Percentiles rank a stretch among this genome's conserved stretches.
Conservation (phyloP, 2,329 filamentous ascomycete genomes). For the Colletotrichum sp. region DNA sequence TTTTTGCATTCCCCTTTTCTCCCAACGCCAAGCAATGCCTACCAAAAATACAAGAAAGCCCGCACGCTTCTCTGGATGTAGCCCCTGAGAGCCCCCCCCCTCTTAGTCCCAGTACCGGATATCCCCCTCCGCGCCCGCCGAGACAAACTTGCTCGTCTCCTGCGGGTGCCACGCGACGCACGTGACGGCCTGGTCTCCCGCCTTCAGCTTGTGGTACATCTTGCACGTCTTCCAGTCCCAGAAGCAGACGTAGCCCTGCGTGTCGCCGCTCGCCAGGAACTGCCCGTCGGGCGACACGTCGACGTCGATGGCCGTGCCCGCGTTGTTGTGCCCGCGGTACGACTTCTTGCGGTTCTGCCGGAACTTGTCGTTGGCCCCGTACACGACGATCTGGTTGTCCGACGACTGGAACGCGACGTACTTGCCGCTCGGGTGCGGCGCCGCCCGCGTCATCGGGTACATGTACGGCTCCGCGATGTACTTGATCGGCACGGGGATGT, state of each 20-base stretch:
- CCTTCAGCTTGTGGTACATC: slow-evolving; percentile 96
- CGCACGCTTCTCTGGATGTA: neutral
- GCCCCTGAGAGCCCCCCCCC: neutral
- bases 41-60: neutral
- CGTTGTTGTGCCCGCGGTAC: slow-evolving; percentile 95
- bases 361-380: slow-evolving; percentile 93
- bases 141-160: slow-evolving; percentile 92
- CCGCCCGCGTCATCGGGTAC: slow-evolving; percentile 90
- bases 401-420: slow-evolving; percentile 89
- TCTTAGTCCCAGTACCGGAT: slow-evolving; percentile 92
- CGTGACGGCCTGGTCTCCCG: slow-evolving; percentile 82
- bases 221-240: slow-evolving; percentile 99
- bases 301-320: slow-evolving; percentile 90
- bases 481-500: slow-evolving; percentile 97
- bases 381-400: slow-evolving; percentile 97
- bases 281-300: slow-evolving; percentile 90
- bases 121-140: slow-evolving; percentile 85
- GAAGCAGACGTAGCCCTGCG: slow-evolving; percentile 88
- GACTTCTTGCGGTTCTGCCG: slow-evolving; percentile 97
- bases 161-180: slow-evolving; percentile 96
- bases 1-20: neutral
- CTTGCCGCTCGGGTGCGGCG: slow-evolving; percentile 87
- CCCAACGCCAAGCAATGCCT: slow-evolving; percentile 22
- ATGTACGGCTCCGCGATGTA: slow-evolving; percentile 98
- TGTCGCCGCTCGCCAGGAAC: slow-evolving; percentile 87